Evolutionary conservation across 768 basidiomycete genomes (phyloP).

Genomic region (Boletus tylopilopsis): DNA sequence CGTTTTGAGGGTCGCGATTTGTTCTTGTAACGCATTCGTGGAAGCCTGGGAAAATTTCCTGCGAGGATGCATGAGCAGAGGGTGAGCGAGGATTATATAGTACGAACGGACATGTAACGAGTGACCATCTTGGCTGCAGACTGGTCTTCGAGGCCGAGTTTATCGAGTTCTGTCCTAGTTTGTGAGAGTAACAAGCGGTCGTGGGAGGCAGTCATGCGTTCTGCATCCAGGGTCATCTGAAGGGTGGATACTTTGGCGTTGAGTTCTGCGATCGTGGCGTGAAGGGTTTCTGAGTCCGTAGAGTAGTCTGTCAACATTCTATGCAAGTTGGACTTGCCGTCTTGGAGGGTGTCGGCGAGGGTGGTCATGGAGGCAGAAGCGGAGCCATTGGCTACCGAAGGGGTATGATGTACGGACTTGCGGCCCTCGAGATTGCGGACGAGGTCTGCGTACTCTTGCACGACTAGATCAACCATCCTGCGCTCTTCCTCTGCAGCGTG

Average conservation of each 20-base stretch:
- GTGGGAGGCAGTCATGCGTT: conserved; percentile 39
- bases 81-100: background rate
- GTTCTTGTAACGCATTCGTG: conserved; percentile 59
- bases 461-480: conserved; percentile 57
- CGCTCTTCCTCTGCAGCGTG: conserved; percentile 53
- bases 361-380: conserved; percentile 18
- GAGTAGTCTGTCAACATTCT: conserved; percentile 48
- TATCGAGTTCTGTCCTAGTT: conserved; percentile 49
- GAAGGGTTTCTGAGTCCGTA: conserved; percentile 42
- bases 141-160: conserved; percentile 59
- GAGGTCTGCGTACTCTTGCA: conserved; percentile 72
- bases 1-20: conserved; percentile 53
- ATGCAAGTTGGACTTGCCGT: conserved; percentile 48
- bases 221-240: conserved; percentile 43
- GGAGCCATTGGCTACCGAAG: conserved; percentile 8
- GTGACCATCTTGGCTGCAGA: conserved; percentile 81
- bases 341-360: conserved; percentile 39
- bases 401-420: conserved; percentile 19
- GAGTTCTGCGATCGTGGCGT: conserved; percentile 40
- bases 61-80: conserved; percentile 1
- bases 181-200: conserved; percentile 45
- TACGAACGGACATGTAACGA: conserved; percentile 69
- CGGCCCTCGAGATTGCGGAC: conserved; percentile 61
- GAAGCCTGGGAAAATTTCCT: conserved; percentile 85
- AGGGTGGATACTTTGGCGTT: conserved; percentile 43